Evolutionary conservation across 441 rosid genomes (phyloP), one percentile per base, ranked within the genome.

Genomic region (Erodium moschatum): DNA sequence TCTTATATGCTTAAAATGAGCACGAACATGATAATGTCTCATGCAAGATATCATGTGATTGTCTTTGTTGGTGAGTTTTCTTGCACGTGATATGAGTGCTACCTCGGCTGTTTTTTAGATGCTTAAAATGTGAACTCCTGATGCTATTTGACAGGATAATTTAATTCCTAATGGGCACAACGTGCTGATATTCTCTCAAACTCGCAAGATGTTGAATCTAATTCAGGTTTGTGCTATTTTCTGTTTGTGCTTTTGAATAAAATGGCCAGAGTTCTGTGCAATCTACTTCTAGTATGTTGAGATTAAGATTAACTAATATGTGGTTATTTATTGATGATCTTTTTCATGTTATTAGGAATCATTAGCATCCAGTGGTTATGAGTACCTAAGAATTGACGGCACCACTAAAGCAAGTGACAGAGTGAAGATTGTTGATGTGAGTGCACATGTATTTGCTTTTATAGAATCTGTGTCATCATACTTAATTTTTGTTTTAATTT

Each of bases 111-210:
- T 29, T 29, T 29, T 29, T 29, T 50, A 7, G 69, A 31, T 61
- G 21, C 33, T 33, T 20, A 67, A 68, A 54, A 74, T 65, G 58
- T 73, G 74, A 69, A 35, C 16, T 12, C 69, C 64, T 70, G 44
- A 50, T 79, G 65, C 38, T 73, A 56, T 62, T 80, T 67, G 48
- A 18, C 80, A 94, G 97, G 90, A 76, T 61, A 80, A 85, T 46
- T 78, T 94, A 71, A 86, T 94, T 81, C 92, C 97, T 20, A 84
- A 82, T 71, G 96, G 97, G 63, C 98, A 94, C 77, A 86, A 80
- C 75, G 90, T 94, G 78, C 92, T 94, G 44, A 87, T 94, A 77
- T 94, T 94, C 81, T 94, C 98, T 50, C 98, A 91, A 80, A 91
- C 97, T 72, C 92, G 97, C 68, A 94, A 94, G 79, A 94, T 94